Percentiles rank a stretch among this genome's conserved stretches.
These are phyloP conservation scores for Apiospora hydei DNA, from an alignment of 2,329 filamentous ascomycete genomes.

Conservation along the genomic window DNA sequence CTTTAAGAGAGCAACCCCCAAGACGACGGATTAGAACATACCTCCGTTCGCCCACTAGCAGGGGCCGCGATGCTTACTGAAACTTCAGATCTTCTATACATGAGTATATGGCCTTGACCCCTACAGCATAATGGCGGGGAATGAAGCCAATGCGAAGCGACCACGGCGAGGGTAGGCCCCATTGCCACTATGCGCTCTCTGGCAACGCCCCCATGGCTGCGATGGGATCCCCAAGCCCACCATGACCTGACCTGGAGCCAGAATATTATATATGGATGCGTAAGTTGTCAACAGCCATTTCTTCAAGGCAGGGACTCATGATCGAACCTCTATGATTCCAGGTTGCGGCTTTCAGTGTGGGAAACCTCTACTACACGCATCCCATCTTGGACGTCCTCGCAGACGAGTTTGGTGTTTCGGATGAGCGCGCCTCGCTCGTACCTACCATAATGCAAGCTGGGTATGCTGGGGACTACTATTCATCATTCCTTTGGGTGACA, in stretches of 20 bases:
- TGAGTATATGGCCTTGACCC: not conserved
- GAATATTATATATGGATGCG: conserved; percentile 21
- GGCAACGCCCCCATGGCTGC: not conserved
- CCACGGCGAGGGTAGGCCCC: not conserved
- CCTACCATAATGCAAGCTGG: conserved; percentile 68
- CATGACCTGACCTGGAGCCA: conserved; percentile 22
- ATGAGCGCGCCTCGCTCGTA: conserved; percentile 63
- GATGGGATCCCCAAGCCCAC: conserved; percentile 22
- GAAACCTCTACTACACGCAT: conserved; percentile 68
- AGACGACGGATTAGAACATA: not conserved
- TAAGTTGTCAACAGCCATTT: not conserved
- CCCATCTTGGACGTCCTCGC: conserved; percentile 66
- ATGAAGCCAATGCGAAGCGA: not conserved
- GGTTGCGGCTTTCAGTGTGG: conserved; percentile 57
- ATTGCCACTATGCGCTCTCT: not conserved
- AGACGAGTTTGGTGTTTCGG: conserved; percentile 60
- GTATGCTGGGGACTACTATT: conserved; percentile 66
- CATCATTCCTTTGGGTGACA: conserved; percentile 66
- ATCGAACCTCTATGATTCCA: not conserved
- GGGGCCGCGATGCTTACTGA: not conserved
- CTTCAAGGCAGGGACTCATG: not conserved
- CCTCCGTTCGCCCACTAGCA: not conserved
- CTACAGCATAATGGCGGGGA: not conserved
- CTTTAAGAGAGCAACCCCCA: not conserved
- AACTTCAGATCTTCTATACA: not conserved